Percentiles rank a stretch among this genome's conserved stretches.
These are phyloP conservation scores for Termitomyces sp. DNA, from an alignment of 768 basidiomycete species.

Conservation along the genomic window DNA sequence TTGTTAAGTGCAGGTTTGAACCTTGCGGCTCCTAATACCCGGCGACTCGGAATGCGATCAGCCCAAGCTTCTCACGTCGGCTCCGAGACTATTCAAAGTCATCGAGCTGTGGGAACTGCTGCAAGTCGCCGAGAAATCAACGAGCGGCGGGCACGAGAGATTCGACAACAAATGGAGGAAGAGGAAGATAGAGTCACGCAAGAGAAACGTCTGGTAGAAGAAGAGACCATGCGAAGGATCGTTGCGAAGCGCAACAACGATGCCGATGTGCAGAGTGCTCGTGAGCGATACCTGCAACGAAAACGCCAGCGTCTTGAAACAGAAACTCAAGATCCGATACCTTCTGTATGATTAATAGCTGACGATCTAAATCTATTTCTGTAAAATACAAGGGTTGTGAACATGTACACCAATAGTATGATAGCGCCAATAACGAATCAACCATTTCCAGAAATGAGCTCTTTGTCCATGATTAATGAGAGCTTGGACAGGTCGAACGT, in stretches of 20 bases:
- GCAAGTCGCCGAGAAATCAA: conserved; percentile 81
- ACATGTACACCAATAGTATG: not conserved
- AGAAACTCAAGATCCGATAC: conserved; percentile 20
- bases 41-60: conserved; percentile 53
- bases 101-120: conserved; percentile 82
- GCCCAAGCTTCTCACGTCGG: conserved; percentile 17
- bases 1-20: conserved; percentile 91
- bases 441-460: not conserved
- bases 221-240: conserved; percentile 61
- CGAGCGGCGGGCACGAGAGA: conserved; percentile 75
- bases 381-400: not conserved
- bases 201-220: conserved; percentile 57
- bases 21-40: conserved; percentile 78
- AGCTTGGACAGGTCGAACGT: conserved; percentile 12
- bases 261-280: conserved; percentile 67
- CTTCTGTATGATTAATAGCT: conserved; percentile 8
- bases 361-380: conserved; percentile 2
- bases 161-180: conserved; percentile 74
- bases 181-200: conserved; percentile 58
- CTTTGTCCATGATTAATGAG: conserved; percentile 12
- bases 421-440: not conserved
- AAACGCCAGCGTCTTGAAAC: conserved; percentile 73
- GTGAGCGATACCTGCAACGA: conserved; percentile 70
- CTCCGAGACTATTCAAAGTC: conserved; percentile 37
- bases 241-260: conserved; percentile 77